Evolutionary conservation across 257 asterid genomes (phyloP), one percentile per base, ranked within the genome.

Genomic region (Datura wrightii): DNA sequence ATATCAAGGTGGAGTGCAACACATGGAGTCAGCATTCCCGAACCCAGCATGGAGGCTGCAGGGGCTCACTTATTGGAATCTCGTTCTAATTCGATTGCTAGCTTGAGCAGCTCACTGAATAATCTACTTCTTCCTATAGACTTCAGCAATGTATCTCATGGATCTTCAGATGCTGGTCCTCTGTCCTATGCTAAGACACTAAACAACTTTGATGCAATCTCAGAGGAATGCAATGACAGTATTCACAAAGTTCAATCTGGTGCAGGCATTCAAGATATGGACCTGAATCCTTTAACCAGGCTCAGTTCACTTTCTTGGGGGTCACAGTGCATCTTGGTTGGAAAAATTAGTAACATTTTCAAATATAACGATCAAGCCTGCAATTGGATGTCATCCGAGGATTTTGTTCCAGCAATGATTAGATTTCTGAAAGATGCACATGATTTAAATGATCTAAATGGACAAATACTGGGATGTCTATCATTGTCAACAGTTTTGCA

Each of bases 1-100:
- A 98, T 97, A 84, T 88, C 94, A 56, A 94, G 94, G 84, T 95
- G 99, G 99, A 94, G 99, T 60, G 99, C 92, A 87, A 97, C 90
- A 44, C 92, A 94, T 56, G 95, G 97, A 3, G 66, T 95, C 87
- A 92, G 89, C 44, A 84, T 92, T 72, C 98, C 98, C 1, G 98
- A 94, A 74, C 31, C 99, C 98, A 59, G 95, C 99, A 37, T 97
- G 99, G 99, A 91, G 98, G 90, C 90, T 92, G 97, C 88, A 18
- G 85, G 91, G 88, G 92, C 98, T 9, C 95, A 92, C 62, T 76
- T 34, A 83, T 91, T 93, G 85, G 94, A 97, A 39, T 89, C 95
- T 42, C 88, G 93, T 78, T 92, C 92, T 8, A 89, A 88, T 87
- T 90, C 93, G 4, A 84, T 87, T 9, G 94, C 92, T 78, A 93